Base-by-base conservation (phyloP, 208 protist genomes). In the Leishmania amazonensis region DNA sequence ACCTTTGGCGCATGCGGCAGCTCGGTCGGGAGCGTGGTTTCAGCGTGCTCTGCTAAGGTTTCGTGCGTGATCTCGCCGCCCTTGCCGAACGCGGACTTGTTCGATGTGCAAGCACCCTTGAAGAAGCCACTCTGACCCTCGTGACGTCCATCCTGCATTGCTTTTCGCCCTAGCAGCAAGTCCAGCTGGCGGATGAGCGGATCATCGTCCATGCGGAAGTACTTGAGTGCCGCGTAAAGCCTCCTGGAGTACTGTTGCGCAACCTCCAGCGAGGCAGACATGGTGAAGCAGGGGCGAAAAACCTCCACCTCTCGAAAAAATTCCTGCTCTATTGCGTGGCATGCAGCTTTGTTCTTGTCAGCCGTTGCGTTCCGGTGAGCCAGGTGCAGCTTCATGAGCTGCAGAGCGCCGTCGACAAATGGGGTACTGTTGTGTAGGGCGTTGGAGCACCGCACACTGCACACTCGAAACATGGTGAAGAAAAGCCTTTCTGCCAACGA, bases 151-250 rank as follows among this genome's bases (percentile, higher is more conserved):
- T 89, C 83, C 24, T 87, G 90, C 91, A 97, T 92, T 45, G 72
- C 87, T 77, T 85, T 88, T n/a, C 88, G 88, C 21, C 94, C 92
- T 45, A 96, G 80, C 11, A 97, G 78, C 38, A 91, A 85, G 74
- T 94, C 91, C n/a, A 97, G 78, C 84, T 97, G 94, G 35, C 93
- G 93, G 65, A 91, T 85, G 65, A 97, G 87, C 11, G 94, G 94
- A 64, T 97, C 94, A 49, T 97, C 94, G 40, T 90, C 75, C 73
- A 96, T 84, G 64, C 81, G 88, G 81, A 97, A 97, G 85, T 97
- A 94, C 35, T 83, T 83, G 51, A 97, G 85, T 13, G 94, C 90
- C 70, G 80, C 76, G 83, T 94, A 91, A 54, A 96, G 60, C 62
- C 89, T 90, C 76, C 87, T 89, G 0, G 93, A 91, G 85, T 97